Evolutionary conservation across 441 rosid genomes (phyloP).

Genomic region (Croton setiger): DNA sequence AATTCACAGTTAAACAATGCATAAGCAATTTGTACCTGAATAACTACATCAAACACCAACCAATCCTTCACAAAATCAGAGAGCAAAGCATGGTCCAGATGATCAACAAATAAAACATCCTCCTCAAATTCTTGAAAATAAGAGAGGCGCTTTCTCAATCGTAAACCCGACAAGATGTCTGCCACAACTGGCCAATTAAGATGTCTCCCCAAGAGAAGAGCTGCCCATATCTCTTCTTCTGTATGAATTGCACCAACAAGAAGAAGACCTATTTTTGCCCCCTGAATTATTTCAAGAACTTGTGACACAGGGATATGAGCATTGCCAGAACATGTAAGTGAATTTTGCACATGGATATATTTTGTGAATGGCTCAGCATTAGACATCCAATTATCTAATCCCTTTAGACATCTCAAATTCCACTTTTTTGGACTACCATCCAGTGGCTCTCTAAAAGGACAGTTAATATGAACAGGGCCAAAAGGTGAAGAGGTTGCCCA

Average conservation of each 20-base stretch:
- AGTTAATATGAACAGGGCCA: slow-evolving; percentile 97
- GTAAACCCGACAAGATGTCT: slow-evolving; percentile 88
- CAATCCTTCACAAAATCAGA: slow-evolving; percentile 60
- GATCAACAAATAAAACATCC: slow-evolving; percentile 61
- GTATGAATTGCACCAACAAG: slow-evolving; percentile 66
- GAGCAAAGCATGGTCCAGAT: slow-evolving; percentile 85
- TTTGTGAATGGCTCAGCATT: slow-evolving; percentile 75
- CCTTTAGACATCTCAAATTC: slow-evolving; percentile 72
- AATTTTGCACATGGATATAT: slow-evolving; percentile 54
- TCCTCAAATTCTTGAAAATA: slow-evolving; percentile 46
- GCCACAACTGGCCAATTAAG: slow-evolving; percentile 92
- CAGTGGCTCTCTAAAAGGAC: slow-evolving; percentile 92
- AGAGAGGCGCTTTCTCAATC: slow-evolving; percentile 65
- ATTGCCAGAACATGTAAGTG: slow-evolving; percentile 31
- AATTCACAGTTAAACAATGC: background rate
- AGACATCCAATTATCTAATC: slow-evolving; percentile 79
- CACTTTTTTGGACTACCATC: slow-evolving; percentile 58
- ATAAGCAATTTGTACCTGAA: slow-evolving; percentile 59
- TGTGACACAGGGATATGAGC: slow-evolving; percentile 39
- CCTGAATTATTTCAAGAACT: slow-evolving; percentile 54
- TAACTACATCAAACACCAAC: slow-evolving; percentile 63
- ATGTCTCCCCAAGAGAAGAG: slow-evolving; percentile 78
- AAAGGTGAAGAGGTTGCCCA: slow-evolving; percentile 64
- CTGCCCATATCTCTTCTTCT: slow-evolving; percentile 95
- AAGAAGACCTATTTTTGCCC: slow-evolving; percentile 61